Percentiles rank a stretch among this genome's conserved stretches.
Conservation (phyloP, 805 yeast genomes). For the Tetrapisispora pingtungensis region DNA sequence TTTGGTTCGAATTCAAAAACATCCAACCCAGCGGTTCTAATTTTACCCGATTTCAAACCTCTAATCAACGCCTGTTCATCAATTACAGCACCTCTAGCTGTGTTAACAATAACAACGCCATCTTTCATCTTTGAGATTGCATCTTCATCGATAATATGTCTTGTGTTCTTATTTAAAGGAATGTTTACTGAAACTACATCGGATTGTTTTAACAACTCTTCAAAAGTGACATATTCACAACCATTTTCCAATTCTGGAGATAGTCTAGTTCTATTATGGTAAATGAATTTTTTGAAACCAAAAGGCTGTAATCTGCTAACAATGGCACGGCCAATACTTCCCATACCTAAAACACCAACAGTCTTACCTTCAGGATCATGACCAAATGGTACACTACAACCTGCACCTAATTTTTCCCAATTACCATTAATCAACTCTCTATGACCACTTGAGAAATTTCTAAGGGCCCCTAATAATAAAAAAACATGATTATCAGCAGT, state of each 20-base stretch:
- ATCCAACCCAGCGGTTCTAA: slow-evolving; percentile 61
- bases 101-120: slow-evolving; percentile 66
- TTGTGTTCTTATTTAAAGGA: slow-evolving; percentile 66
- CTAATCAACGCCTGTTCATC: slow-evolving; percentile 52
- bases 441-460: slow-evolving; percentile 58
- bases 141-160: slow-evolving; percentile 54
- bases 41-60: slow-evolving; percentile 51
- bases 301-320: slow-evolving; percentile 64
- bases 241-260: slow-evolving; percentile 54
- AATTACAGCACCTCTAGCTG: slow-evolving; percentile 81
- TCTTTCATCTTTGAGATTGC: slow-evolving; percentile 62
- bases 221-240: slow-evolving; percentile 61
- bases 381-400: slow-evolving; percentile 54
- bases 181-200: slow-evolving; percentile 69
- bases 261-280: slow-evolving; percentile 59
- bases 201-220: slow-evolving; percentile 50
- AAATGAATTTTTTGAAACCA: slow-evolving; percentile 61
- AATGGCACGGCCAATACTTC: slow-evolving; percentile 82
- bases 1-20: slow-evolving; percentile 70
- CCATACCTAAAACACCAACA: slow-evolving; percentile 79
- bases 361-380: slow-evolving; percentile 66
- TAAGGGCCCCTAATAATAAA: slow-evolving; percentile 50
- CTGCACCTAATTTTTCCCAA: slow-evolving; percentile 51
- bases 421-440: slow-evolving; percentile 44
- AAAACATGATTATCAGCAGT: slow-evolving; percentile 66